Base-by-base conservation (phyloP, 345 rosid species). In the Corchorus olitorius region DNA sequence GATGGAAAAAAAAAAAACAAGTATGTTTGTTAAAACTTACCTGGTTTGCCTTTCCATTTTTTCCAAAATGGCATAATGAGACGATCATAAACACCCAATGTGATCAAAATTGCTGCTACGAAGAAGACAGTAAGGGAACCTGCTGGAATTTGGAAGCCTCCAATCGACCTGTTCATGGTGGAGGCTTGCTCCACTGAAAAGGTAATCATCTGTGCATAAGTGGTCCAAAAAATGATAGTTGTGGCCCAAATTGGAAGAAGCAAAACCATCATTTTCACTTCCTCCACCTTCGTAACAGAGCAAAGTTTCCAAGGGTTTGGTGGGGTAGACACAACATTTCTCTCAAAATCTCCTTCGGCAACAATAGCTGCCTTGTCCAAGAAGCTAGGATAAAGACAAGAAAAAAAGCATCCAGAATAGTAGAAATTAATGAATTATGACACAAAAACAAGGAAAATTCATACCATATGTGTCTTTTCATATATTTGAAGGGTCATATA, bases 181-280 rank as follows among this genome's bases (percentile, higher is more conserved):
- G 90, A 63, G 72, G 93, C 94, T 85, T 92, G 97, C 50, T 87
- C 88, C 74, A 92, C 90, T 2, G 94, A 89, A 85, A 90, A 89
- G 37, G 94, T 89, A 64, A 83, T 87, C 89, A 89, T 87, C 82
- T 92, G 93, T 8, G 94, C 92, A 75, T 86, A 81, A 61, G 88
- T 83, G 17, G 92, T 83, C 89, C 87, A 88, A 27, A 90, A 89
- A 1, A 90, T 70, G 58, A 90, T 86, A 72, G 91, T 87, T n/a
- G 92, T 85, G 70, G 91, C 89, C 90, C 92, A 87, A 46, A 92
- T 81, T 0, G 94, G 94, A 55, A 92, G 75, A 74, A 90, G 81
- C 48, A 77, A 77, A 6, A 84, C 61, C 79, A 90, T 63, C 88
- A 87, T 78, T 75, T 92, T 92, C 80, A 87, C 91, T 77, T 90